Evolutionary conservation across 441 rosid species (phyloP), one percentile per base, ranked within the genome.

Genomic region (Erodium chrysanthum): DNA sequence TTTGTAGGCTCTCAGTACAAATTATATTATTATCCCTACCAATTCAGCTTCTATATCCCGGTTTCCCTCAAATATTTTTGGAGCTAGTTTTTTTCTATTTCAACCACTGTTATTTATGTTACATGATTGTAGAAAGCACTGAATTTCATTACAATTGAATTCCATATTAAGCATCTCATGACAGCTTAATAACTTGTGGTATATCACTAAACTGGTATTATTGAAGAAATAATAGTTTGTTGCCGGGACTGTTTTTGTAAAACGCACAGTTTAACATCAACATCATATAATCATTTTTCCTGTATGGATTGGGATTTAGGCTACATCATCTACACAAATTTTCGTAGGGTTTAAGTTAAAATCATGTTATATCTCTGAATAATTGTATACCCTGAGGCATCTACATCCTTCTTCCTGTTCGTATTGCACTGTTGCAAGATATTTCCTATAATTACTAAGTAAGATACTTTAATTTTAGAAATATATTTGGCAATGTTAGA

Each of bases 351-450:
- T 18, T 7, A 20, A 21, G 27, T 56, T 2, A 58, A 58, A 10
- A 58, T 22, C 62, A 58, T 58, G 27, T 20, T 22, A 58, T 21
- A 58, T 58, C n/a, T 58, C 62, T 58, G 25, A 20, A 58, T 58
- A 29, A 31, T 31, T 20, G 62, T 58, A 22, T 58, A 20, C 62
- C 29, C 20, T 20, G 62, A 58, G 10, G 7, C 62, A 2, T 58
- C 31, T 42, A 22, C 58, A 68, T 29, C 31, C 66, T 35, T 7
- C 5, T 42, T 58, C 40, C n/a, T 12, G 40, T 40, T 27, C 4
- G 5, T 17, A 59, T 69, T 31, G 10, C 50, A 31, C 42, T 58
- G 23, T 14, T 64, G 35, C 40, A 20, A 58, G 33, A 31, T 54
- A 52, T 23, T 33, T 56, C 35, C 21, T 56, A 7, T 15, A 2